Conservation (phyloP, 1,139 yeast species). For the Citeromyces hawaiiensis region DNA sequence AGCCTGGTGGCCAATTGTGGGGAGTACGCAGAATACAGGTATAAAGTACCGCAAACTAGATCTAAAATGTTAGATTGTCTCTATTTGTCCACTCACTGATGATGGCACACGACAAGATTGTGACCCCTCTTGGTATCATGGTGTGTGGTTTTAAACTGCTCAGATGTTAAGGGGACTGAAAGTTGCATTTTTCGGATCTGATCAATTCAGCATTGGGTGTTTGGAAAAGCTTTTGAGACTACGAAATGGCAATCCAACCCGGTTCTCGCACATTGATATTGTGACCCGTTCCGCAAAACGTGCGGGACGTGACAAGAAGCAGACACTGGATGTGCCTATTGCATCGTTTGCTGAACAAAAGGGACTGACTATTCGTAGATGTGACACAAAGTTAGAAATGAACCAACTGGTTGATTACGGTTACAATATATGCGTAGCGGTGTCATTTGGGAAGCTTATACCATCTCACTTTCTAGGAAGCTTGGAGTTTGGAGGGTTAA, state of each 20-base stretch:
- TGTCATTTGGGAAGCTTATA: conserved; percentile 74
- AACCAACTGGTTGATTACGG: conserved; percentile 13
- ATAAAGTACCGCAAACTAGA: conserved; percentile 31
- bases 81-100: conserved; percentile 5
- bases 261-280: conserved; percentile 38
- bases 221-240: conserved; percentile 27
- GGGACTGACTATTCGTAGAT: conserved; percentile 31
- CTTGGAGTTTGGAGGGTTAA: conserved; percentile 56
- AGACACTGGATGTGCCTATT: conserved; percentile 39
- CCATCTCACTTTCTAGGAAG: conserved; percentile 41
- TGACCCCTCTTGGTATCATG: neutral
- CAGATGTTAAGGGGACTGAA: conserved; percentile 7
- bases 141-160: no score
- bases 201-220: conserved; percentile 53
- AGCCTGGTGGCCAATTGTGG: conserved; percentile 41
- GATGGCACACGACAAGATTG: conserved; percentile 2
- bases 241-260: conserved; percentile 13
- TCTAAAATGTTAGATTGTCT: conserved; percentile 2
- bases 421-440: conserved; percentile 70
- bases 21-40: conserved; percentile 43
- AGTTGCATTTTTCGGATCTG: conserved; percentile 75
- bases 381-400: conserved; percentile 49
- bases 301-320: conserved; percentile 51
- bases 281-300: conserved; percentile 57
- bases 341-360: conserved; percentile 25